phyloP scores from a whole-genome alignment of 169 alveolate genomes.

The Babesia sp. region DNA sequence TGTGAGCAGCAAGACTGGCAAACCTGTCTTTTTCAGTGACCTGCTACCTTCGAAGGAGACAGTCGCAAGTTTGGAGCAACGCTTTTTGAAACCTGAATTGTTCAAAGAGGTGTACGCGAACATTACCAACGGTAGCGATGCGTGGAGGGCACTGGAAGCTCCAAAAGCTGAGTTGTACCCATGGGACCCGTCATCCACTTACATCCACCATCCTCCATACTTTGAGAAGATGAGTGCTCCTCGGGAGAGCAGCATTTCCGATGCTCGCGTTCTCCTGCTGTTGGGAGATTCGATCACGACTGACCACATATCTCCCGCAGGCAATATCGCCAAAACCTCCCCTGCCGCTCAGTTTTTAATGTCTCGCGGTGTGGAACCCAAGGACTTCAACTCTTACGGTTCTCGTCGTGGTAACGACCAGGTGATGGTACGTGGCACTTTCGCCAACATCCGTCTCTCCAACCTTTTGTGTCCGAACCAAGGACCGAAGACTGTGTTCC shows the following conservation, averaged over 20 bases:
- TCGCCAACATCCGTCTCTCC: conserved; percentile 93
- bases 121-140: conserved; percentile 88
- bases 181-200: conserved; percentile 92
- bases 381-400: conserved; percentile 95
- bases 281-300: conserved; percentile 95
- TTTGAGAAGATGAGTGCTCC: conserved; percentile 81
- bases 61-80: conserved; percentile 75
- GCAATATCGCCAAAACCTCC: conserved; percentile 91
- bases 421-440: conserved; percentile 96
- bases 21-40: conserved; percentile 88
- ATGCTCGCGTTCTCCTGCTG: conserved; percentile 77
- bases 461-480: conserved; percentile 88
- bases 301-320: conserved; percentile 98
- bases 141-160: conserved; percentile 89
- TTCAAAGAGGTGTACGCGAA: conserved; percentile 88
- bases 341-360: conserved; percentile 91
- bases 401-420: conserved; percentile 96
- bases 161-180: conserved; percentile 84
- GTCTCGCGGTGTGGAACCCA: conserved; percentile 81
- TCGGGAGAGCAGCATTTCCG: conserved; percentile 41
- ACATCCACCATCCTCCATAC: conserved; percentile 94
- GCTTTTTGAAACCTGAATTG: conserved; percentile 87
- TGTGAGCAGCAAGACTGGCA: conserved; percentile 81
- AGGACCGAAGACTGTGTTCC: conserved; percentile 91
- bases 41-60: conserved; percentile 90